Evolutionary conservation across 805 yeast genomes (phyloP), one percentile per base, ranked within the genome.

Genomic region (Cyberlindnera sargentensis): DNA sequence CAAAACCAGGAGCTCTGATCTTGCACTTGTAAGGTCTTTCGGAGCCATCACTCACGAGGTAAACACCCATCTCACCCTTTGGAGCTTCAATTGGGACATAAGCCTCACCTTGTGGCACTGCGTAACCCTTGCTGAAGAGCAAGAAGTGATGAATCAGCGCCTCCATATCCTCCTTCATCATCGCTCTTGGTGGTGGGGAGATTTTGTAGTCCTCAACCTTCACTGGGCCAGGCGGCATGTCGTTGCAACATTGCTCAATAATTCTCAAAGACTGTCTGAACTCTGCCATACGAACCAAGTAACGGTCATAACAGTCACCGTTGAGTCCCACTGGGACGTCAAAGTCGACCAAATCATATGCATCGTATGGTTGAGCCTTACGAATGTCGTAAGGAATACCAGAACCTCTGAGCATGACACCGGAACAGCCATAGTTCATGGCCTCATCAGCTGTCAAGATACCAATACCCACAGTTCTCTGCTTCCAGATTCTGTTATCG

Each of bases 21-120:
- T 85, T 86, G 72, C 95, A 85, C 69, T 89, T 80, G 71, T 87
- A 87, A 31, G 95, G 95, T 66, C 93, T 78, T 70, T 87, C 95
- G 46, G 84, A 67, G 44, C 95, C 95, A 68, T 87, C 95, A 53
- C 89, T 79, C 44, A 87, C 95, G 41, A 87, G 81, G 60, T 82
- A 87, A 44, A 85, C 95, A 47, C 85, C 95, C 93, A 87, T 84
- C 68, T 87, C 95, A 63, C 95, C 95, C 77, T 87, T 87, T 63
- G 95, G 95, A 25, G 95, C 95, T 70, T 87, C 95, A 53, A 87
- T 86, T 45, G 86, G 91, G 40, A 93, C 84, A 64, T 87, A 87
- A 8, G 95, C 83, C 69, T 87, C 95, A 60, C 95, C 95, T 43
- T 80, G 84, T 37, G 95, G 95, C 36, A 87, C 95, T 32, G 82